phyloP scores from a whole-genome alignment of 129 eudicot genomes.

The Pittosporum tobira region DNA sequence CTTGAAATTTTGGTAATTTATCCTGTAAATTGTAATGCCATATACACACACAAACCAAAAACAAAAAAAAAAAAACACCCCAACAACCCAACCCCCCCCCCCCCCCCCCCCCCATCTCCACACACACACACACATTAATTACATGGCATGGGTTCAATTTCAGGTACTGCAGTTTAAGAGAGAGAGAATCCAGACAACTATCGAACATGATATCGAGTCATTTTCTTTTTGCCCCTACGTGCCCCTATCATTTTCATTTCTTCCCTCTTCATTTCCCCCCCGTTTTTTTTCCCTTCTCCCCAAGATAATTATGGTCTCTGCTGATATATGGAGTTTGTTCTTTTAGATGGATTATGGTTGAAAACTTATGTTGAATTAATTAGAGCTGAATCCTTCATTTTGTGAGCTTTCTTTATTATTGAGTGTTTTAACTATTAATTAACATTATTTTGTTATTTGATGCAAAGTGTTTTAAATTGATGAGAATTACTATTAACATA shows the following conservation, averaged over 20 bases:
- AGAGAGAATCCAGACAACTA: constrained; percentile 46
- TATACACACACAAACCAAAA: too few relatives aligned
- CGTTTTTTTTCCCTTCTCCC: constrained; percentile 7
- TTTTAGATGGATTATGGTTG: constrained; percentile 36
- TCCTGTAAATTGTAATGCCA: too few relatives aligned
- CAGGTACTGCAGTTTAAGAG: constrained; percentile 32
- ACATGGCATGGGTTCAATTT: constrained; percentile 20
- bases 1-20: constrained; percentile 34
- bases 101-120: too few relatives aligned
- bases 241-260: constrained; percentile 33
- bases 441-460: background rate
- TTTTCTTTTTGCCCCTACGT: constrained; percentile 33
- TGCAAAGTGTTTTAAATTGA: background rate
- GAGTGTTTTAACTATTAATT: constrained; percentile 12
- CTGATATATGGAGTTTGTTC: constrained; percentile 24
- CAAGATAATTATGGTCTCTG: constrained; percentile 19
- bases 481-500: background rate
- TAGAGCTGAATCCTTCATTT: constrained; percentile 36
- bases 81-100: too few relatives aligned
- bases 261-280: constrained; percentile 15
- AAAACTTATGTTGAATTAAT: constrained; percentile 31
- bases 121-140: too few relatives aligned
- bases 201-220: constrained; percentile 18
- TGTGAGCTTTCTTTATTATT: constrained; percentile 21
- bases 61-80: too few relatives aligned